These are phyloP conservation scores for Pyrus hybrid DNA, from an alignment of 331 rosid species.

Conservation along the genomic window DNA sequence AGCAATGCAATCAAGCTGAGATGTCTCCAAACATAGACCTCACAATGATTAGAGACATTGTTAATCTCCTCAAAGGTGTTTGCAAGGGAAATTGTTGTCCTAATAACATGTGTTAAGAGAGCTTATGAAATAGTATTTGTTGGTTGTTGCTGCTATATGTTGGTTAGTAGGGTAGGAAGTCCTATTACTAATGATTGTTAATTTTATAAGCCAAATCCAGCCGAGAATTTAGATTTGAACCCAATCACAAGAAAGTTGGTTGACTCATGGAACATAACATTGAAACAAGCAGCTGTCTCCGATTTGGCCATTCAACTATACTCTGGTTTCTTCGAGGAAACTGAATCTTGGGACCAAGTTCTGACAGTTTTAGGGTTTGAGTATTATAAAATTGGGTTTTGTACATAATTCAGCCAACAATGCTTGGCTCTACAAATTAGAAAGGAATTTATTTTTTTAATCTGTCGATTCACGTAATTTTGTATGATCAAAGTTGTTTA, in stretches of 20 bases:
- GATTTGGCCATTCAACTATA: too few species aligned
- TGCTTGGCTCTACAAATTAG: too few species aligned
- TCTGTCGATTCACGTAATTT: too few species aligned
- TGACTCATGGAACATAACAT: not conserved
- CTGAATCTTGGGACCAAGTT: not conserved
- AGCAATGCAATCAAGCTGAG: not conserved
- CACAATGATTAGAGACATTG: not conserved
- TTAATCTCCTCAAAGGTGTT: not conserved
- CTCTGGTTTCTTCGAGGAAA: not conserved
- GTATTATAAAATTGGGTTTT: not conserved
- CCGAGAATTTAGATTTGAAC: not conserved
- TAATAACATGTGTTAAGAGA: not conserved
- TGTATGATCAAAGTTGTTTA: too few species aligned
- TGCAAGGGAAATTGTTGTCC: not conserved
- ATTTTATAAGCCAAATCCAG: not conserved
- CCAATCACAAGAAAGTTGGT: not conserved
- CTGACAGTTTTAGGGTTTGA: not conserved
- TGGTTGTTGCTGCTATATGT: not conserved
- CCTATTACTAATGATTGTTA: not conserved
- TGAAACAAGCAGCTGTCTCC: not conserved
- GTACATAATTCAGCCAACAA: too few species aligned
- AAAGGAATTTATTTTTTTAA: too few species aligned
- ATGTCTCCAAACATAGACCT: not conserved
- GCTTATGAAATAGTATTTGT: not conserved
- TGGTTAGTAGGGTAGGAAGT: conserved; percentile 2